Evolutionary conservation across 192 early-diverging fungal genomes (phyloP), one percentile per base, ranked within the genome.

Genomic region (Chytriomyces sp.): DNA sequence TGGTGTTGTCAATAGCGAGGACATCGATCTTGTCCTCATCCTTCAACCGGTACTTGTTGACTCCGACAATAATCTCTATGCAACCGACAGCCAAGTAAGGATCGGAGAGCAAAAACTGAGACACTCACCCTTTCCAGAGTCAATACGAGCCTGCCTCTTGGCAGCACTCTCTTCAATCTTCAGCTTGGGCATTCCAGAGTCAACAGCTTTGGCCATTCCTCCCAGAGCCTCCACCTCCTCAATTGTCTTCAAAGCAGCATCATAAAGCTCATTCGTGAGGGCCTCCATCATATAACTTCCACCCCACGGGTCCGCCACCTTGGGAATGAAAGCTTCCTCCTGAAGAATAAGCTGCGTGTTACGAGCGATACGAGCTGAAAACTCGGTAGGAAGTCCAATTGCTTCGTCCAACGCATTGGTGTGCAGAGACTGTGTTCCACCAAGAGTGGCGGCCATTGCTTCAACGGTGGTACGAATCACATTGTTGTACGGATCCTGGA

Each of bases 211-310:
- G 53, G 93, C 91, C 93, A 94, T 95, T 33, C 93, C 93, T 38
- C 93, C 93, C 86, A 94, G 88, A 17, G 67, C 75, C 82, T 95
- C 93, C 8, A 92, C 84, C 75, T 95, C 93, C 25, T 90, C 81
- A 57, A 95, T 88, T 60, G 93, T 87, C 41, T 78, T 80, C 41
- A 80, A 77, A 2, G 93, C 92, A 0, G 77, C 71, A 32, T 90
- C 84, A 79, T 89, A 93, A 64, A 95, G 81, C 39, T 91, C 86
- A 61, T 91, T 87, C 34, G 93, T 95, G 81, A 95, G 81, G 3
- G 88, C 88, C 84, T 95, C 93, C 93, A 95, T 95, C 90, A 95
- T 91, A 77, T 93, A 95, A 22, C 91, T 93, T 28, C 93, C 93
- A 3, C 91, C 93, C 93, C 93, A 95, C 2, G 93, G 93, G 66